Conservation (phyloP, 2,329 filamentous ascomycete species). For the Coniochaeta prunicola region DNA sequence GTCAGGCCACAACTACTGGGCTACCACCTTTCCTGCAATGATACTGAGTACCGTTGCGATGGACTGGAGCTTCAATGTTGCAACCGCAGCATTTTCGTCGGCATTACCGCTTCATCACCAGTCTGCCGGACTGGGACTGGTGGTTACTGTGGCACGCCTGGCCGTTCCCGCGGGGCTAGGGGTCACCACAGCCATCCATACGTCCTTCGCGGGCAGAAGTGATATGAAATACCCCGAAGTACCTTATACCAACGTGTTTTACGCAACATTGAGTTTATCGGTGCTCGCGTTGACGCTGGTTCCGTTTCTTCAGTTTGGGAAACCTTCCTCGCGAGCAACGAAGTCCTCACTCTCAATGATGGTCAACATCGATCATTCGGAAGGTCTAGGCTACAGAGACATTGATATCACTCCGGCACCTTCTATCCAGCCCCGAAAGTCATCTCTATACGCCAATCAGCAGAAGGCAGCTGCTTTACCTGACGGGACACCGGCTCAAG, state of each 20-base stretch:
- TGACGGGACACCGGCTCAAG: not conserved
- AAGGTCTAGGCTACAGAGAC: not conserved
- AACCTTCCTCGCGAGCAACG: not conserved
- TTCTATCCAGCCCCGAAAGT: not conserved
- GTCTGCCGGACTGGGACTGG: not conserved
- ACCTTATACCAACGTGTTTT: not conserved
- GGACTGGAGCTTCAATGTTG: not conserved
- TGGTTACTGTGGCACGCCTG: not conserved
- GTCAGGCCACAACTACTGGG: not conserved
- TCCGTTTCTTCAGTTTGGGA: not conserved
- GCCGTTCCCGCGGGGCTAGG: not conserved
- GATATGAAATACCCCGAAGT: not conserved
- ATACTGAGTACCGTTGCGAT: not conserved
- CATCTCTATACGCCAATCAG: not conserved
- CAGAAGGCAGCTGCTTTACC: not conserved
- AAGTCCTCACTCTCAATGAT: not conserved
- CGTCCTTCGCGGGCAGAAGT: not conserved
- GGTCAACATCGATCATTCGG: not conserved
- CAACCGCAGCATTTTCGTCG: not conserved
- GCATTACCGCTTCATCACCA: not conserved
- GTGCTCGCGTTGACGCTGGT: not conserved
- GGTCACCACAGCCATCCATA: not conserved
- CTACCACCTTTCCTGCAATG: not conserved
- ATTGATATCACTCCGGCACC: not conserved
- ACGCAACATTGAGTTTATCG: not conserved